Evolutionary conservation across 2,329 filamentous ascomycete species (phyloP).

Genomic region (Paecilomyces niveus): DNA sequence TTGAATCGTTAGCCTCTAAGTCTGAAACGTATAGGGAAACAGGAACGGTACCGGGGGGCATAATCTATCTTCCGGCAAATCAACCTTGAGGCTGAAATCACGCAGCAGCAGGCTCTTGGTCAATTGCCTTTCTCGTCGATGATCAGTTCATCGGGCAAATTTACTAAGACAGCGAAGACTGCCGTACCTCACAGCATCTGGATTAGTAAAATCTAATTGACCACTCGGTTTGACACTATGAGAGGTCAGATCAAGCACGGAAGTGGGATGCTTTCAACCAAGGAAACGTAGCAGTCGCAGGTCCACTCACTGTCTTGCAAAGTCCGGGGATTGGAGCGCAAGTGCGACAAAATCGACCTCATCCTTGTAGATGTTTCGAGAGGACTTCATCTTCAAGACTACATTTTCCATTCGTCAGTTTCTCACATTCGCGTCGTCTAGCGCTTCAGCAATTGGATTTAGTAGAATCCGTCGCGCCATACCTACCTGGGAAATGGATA

Average conservation of each 20-base stretch:
- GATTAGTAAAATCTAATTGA: constrained; percentile 74
- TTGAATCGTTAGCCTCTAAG: not conserved
- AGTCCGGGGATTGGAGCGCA: constrained; percentile 52
- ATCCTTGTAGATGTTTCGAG: constrained; percentile 46
- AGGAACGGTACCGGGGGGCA: constrained; percentile 66
- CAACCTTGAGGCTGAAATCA: constrained; percentile 66
- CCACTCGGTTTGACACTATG: constrained; percentile 46
- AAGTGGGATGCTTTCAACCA: not conserved
- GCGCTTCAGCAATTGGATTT: not conserved
- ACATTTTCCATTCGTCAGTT: not conserved
- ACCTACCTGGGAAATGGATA: not conserved
- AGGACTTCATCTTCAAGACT: constrained; percentile 20
- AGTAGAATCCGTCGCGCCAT: not conserved
- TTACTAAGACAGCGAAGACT: not conserved
- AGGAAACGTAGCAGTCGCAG: not conserved
- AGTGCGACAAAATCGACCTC: constrained; percentile 57
- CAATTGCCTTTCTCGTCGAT: constrained; percentile 45
- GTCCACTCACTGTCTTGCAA: constrained; percentile 49
- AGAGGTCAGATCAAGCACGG: constrained; percentile 5
- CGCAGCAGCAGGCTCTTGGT: constrained; percentile 69
- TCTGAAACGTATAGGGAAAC: not conserved
- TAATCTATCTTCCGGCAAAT: constrained; percentile 68
- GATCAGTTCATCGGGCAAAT: not conserved
- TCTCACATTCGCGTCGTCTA: not conserved
- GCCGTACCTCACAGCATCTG: constrained; percentile 62